Evolutionary conservation across 371 early-diverging fungal species (phyloP).

Genomic region (Circinella minor): DNA sequence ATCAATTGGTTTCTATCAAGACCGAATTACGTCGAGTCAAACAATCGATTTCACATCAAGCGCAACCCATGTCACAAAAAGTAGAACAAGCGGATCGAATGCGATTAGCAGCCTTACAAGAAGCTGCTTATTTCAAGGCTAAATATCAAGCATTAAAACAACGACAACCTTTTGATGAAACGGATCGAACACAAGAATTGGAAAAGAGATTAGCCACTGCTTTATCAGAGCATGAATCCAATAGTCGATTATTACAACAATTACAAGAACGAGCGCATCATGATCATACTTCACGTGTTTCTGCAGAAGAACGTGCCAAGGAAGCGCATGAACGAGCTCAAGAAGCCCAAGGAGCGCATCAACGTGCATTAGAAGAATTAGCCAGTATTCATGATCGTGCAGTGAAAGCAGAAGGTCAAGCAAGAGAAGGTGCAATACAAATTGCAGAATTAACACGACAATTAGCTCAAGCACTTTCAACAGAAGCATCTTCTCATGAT

Average conservation of each 20-base stretch:
- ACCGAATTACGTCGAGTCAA: slow-evolving; percentile 51
- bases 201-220: slow-evolving; percentile 54
- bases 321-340: slow-evolving; percentile 54
- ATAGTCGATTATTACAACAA: slow-evolving; percentile 39
- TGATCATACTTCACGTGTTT: slow-evolving; percentile 42
- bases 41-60: slow-evolving; percentile 54
- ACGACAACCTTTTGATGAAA: slow-evolving; percentile 32
- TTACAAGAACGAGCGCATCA: slow-evolving; percentile 49
- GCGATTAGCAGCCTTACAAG: slow-evolving; percentile 62
- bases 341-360: slow-evolving; percentile 54
- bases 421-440: slow-evolving; percentile 40
- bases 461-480: slow-evolving; percentile 28
- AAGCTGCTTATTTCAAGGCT: slow-evolving; percentile 62
- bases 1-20: slow-evolving; percentile 47
- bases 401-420: slow-evolving; percentile 47
- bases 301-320: slow-evolving; percentile 56
- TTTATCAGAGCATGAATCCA: slow-evolving; percentile 47
- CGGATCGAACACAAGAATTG: slow-evolving; percentile 49
- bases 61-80: slow-evolving; percentile 53
- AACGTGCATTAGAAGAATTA: slow-evolving; percentile 50
- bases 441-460: slow-evolving; percentile 35
- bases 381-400: slow-evolving; percentile 46
- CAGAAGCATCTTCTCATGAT: slow-evolving; percentile 19
- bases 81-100: slow-evolving; percentile 59
- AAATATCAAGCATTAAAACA: slow-evolving; percentile 45